phyloP scores from a whole-genome alignment of 495 filamentous ascomycete genomes.

The Ascodesmis nigricans region DNA sequence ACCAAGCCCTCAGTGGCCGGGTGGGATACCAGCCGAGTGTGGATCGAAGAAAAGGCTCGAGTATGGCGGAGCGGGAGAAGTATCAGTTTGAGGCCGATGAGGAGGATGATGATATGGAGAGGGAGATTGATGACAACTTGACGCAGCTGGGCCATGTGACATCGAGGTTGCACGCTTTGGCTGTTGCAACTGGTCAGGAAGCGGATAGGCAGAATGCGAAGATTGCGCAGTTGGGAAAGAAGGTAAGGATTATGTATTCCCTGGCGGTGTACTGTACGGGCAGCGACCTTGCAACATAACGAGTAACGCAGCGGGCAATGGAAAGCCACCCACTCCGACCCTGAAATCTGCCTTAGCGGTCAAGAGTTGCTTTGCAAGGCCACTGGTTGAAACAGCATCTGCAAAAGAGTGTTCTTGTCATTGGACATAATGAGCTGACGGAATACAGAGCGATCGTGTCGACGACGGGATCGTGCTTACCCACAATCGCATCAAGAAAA shows the following conservation, averaged over 20 bases:
- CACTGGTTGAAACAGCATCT: no score
- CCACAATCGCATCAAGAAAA: conserved; percentile 18
- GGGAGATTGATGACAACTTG: conserved; percentile 44
- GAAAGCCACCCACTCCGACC: no score
- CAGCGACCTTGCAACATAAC: no score
- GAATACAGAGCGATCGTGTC: conserved; percentile 10
- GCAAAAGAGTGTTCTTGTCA: no score
- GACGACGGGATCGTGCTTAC: conserved; percentile 13
- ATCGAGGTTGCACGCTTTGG: conserved; percentile 42
- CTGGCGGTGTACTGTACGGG: no score
- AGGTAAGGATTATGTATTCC: no score
- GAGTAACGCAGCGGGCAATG: no score
- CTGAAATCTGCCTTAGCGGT: no score
- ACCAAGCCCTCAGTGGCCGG: conserved; percentile 35
- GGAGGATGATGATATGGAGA: conserved; percentile 56
- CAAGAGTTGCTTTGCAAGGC: no score
- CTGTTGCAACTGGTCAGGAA: conserved; percentile 47
- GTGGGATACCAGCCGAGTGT: conserved; percentile 9
- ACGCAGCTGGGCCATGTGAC: conserved; percentile 38
- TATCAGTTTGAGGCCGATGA: conserved; percentile 63
- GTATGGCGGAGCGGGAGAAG: conserved; percentile 45
- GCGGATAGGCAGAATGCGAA: conserved; percentile 53
- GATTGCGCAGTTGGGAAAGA: conserved; percentile 47
- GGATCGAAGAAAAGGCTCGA: conserved; percentile 18
- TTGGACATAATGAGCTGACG: no score